These are phyloP conservation scores for Spathaspora girioi DNA, from an alignment of 805 yeast genomes.

Conservation along the genomic window DNA sequence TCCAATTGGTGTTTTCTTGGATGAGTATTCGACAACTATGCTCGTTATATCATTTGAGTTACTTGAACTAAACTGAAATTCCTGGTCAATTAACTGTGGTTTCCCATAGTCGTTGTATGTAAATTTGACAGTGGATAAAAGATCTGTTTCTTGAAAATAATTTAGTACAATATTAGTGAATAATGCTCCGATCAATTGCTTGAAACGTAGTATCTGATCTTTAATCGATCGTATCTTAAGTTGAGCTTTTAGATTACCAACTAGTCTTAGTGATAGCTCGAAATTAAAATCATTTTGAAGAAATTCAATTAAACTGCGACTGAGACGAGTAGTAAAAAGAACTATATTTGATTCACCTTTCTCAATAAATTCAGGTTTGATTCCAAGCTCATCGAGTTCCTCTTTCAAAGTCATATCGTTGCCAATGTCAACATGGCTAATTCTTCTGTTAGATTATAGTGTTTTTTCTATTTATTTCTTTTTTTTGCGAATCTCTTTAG, in stretches of 20 bases:
- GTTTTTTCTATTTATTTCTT: not conserved
- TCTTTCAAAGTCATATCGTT: not conserved
- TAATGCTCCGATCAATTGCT: conserved; percentile 43
- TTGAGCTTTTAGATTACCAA: conserved; percentile 41
- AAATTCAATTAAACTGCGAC: conserved; percentile 10
- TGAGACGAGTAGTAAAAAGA: conserved; percentile 13
- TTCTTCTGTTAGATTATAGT: not conserved
- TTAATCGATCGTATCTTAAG: conserved; percentile 36
- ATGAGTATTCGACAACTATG: conserved; percentile 36
- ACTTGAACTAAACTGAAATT: conserved; percentile 52
- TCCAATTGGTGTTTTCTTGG: conserved; percentile 23
- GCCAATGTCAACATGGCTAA: not conserved
- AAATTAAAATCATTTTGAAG: conserved; percentile 39
- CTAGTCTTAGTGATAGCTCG: conserved; percentile 45
- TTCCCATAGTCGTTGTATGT: conserved; percentile 49
- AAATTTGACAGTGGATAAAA: conserved; percentile 22
- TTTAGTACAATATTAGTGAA: conserved; percentile 43
- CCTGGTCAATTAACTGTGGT: conserved; percentile 35
- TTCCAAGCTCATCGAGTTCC: not conserved
- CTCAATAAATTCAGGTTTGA: not conserved
- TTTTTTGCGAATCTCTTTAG: not conserved
- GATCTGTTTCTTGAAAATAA: conserved; percentile 5
- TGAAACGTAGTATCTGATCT: conserved; percentile 26
- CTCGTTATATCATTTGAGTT: conserved; percentile 52
- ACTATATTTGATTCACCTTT: not conserved